phyloP scores from a whole-genome alignment of 371 early-diverging fungal species.

The Batkoa obscura region DNA sequence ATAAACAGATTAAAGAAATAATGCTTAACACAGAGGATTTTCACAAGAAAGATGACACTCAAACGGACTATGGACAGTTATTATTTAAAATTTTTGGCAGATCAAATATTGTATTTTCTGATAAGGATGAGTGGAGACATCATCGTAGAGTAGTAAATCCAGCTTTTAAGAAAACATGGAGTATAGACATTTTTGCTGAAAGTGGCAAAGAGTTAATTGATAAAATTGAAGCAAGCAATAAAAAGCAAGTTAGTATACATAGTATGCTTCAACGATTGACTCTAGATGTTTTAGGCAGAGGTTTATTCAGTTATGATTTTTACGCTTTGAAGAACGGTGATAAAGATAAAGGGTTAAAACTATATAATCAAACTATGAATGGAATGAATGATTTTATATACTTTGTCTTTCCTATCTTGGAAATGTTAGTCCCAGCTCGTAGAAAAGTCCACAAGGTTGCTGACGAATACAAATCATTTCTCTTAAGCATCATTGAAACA shows the following conservation, averaged over 20 bases:
- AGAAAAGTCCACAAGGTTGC: neutral
- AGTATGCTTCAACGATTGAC: neutral
- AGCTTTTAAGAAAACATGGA: slow-evolving; percentile 5
- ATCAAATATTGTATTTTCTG: neutral
- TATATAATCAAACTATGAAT: slow-evolving; percentile 1
- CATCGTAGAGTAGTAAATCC: slow-evolving; percentile 7
- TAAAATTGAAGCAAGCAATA: neutral
- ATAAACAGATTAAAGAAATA: neutral
- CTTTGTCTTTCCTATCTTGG: neutral
- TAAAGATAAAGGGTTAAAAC: too few species aligned
- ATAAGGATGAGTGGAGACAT: slow-evolving; percentile 2
- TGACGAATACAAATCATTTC: neutral
- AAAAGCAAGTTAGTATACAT: neutral
- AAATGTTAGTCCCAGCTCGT: neutral
- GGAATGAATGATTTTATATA: neutral
- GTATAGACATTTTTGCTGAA: neutral
- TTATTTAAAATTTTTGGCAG: neutral
- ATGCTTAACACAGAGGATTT: neutral
- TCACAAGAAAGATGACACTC: neutral
- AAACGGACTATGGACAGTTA: neutral
- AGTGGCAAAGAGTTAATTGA: neutral
- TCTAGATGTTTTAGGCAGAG: slow-evolving; percentile 4
- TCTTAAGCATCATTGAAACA: neutral
- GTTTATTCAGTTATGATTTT: neutral
- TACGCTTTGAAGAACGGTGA: neutral